A percentile compares a stretch with the other conserved stretches of the same genome.
Evolutionary conservation across 179 eudicot genomes (phyloP).

Genomic region (Camellia oleifera): DNA sequence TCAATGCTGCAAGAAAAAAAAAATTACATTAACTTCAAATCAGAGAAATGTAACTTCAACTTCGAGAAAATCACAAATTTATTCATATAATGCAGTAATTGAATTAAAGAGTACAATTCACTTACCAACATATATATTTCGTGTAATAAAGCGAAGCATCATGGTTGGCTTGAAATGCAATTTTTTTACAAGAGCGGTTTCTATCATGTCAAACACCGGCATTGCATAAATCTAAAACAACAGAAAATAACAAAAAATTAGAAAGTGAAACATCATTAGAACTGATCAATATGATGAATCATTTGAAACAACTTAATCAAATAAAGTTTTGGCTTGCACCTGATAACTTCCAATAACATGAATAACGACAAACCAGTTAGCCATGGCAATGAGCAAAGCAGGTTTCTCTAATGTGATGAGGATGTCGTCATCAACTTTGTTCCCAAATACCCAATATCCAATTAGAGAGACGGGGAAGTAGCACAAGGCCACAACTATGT

Average conservation of each 20-base stretch:
- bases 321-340: constrained; percentile 17
- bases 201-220: constrained; percentile 76
- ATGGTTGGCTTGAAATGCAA: constrained; percentile 41
- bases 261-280: neutral
- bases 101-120: neutral
- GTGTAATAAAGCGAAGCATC: constrained; percentile 47
- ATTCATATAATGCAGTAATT: neutral
- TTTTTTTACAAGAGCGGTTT: constrained; percentile 54
- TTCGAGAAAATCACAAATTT: no score
- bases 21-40: no score
- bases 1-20: no score
- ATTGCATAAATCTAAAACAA: constrained; percentile 50
- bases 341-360: constrained; percentile 73
- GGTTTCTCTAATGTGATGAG: constrained; percentile 53
- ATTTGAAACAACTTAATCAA: neutral
- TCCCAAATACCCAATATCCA: constrained; percentile 48
- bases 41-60: no score
- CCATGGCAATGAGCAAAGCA: constrained; percentile 50
- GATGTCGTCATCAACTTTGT: constrained; percentile 47
- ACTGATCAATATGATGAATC: no score
- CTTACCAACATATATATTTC: constrained; percentile 60
- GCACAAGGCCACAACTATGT: constrained; percentile 59
- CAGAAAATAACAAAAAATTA: neutral
- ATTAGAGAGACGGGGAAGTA: constrained; percentile 64
- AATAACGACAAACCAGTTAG: constrained; percentile 54